A percentile compares a stretch with the other conserved stretches of the same genome.
These are phyloP conservation scores for Hygrophoropsis aurantiaca DNA, from an alignment of 768 basidiomycete species.

Conservation along the genomic window DNA sequence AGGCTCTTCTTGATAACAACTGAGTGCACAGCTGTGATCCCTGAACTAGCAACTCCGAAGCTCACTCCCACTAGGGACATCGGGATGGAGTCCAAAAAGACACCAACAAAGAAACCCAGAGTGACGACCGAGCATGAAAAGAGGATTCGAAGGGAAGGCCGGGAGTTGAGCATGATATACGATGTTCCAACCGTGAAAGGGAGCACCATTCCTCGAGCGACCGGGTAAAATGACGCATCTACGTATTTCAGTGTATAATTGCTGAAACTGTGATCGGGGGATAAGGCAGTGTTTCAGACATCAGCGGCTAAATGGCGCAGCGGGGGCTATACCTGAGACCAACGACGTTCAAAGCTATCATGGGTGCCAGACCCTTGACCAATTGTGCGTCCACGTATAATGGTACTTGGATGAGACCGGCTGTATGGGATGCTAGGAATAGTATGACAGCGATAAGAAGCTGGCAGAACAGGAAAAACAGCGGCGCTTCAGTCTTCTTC, in stretches of 20 bases:
- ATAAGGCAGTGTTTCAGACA: background rate
- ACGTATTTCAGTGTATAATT: slow-evolving; percentile 93
- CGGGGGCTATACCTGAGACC: slow-evolving; percentile 64
- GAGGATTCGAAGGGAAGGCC: slow-evolving; percentile 76
- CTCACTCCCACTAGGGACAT: slow-evolving; percentile 64
- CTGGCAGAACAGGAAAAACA: slow-evolving; percentile 87
- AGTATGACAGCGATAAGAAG: slow-evolving; percentile 77
- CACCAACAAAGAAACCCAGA: slow-evolving; percentile 86
- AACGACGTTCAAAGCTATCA: slow-evolving; percentile 75
- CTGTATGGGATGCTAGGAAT: slow-evolving; percentile 60
- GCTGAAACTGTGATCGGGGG: slow-evolving; percentile 58
- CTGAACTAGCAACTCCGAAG: slow-evolving; percentile 82
- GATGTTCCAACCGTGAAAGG: slow-evolving; percentile 94
- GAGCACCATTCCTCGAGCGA: slow-evolving; percentile 90
- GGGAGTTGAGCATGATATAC: slow-evolving; percentile 69
- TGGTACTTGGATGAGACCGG: slow-evolving; percentile 67
- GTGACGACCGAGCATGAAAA: slow-evolving; percentile 81
- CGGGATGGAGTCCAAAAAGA: slow-evolving; percentile 71
- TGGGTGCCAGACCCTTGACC: slow-evolving; percentile 72
- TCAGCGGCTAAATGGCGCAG: background rate
- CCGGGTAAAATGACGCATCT: slow-evolving; percentile 93
- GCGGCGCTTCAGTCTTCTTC: slow-evolving; percentile 66
- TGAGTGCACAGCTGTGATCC: slow-evolving; percentile 88
- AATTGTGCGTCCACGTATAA: slow-evolving; percentile 62
- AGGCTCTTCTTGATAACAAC: slow-evolving; percentile 92